Base-by-base conservation (phyloP, 2,329 filamentous ascomycete genomes). In the Penicillium janthinellum region DNA sequence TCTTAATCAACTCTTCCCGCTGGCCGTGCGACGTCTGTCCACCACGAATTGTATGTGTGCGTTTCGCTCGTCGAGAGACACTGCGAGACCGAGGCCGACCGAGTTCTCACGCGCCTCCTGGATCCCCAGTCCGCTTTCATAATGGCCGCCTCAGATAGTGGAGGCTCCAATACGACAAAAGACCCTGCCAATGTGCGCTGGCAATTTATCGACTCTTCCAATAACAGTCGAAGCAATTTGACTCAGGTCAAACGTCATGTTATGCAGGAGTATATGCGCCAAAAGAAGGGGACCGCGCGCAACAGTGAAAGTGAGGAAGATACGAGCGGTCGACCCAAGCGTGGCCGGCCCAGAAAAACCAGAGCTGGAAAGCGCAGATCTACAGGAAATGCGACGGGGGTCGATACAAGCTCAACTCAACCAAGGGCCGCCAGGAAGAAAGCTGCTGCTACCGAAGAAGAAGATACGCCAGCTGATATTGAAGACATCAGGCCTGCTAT, bases 161-260 rank as follows among this genome's bases (percentile, higher is more conserved):
- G 31, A 14, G 17, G 35, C 44, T 39, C 53, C 41, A 55, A 50
- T 48, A 47, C 57, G 39, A 20, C 61, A 39, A 12, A 56, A 31
- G 56, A 60, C 20, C 22, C 61, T 15, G 48, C 61, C 54, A 65
- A 62, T 37, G 65, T 57, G 48, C 70, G 72, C 35, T 78, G 76
- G 70, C 75, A 77, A 59, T 79, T 79, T 56, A 77, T 78, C 55
- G 76, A 79, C 60, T 68, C 72, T 57, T 77, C 73, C 10, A 68
- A 72, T 54, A 72, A 75, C 47, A 72, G 69, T 53, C 68, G 74
- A 22, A 67, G 62, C 50, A 78, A 77, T 44, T 63, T 76, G 45
- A 78, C 75, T 1, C 73, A 72, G 60, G 76, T 78, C 39, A 78
- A 77, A 53, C 75, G 76, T 22, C 77, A 79, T 75, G 76, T 78